Percentiles rank a stretch among this genome's conserved stretches.
Evolutionary conservation across 768 basidiomycete species (phyloP).

Genomic region (Leccinum boreale): DNA sequence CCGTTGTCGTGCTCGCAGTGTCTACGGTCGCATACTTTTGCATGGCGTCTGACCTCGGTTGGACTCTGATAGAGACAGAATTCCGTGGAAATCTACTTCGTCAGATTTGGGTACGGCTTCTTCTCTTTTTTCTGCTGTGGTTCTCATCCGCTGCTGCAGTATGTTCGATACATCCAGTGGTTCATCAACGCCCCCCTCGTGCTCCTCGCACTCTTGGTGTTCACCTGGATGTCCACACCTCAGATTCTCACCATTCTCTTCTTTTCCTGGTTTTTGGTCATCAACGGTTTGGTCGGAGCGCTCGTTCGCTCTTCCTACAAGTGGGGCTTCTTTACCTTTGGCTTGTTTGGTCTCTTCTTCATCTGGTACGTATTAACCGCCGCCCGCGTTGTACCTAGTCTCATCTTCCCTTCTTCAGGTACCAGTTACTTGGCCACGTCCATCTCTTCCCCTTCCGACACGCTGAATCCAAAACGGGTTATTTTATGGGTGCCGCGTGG

Average conservation of each 20-base stretch:
- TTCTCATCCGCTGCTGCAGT: slow-evolving; percentile 29
- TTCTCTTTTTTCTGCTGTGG: fast-evolving
- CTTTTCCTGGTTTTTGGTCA: slow-evolving; percentile 45
- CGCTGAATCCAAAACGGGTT: slow-evolving; percentile 23
- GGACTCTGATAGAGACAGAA: slow-evolving; percentile 38
- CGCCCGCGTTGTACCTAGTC: background rate
- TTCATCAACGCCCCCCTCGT: slow-evolving; percentile 54
- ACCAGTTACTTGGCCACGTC: slow-evolving; percentile 27
- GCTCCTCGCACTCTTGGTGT: slow-evolving; percentile 43
- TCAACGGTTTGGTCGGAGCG: slow-evolving; percentile 47
- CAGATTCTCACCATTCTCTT: slow-evolving; percentile 39
- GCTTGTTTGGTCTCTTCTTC: slow-evolving; percentile 43
- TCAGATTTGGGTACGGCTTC: slow-evolving; percentile 41
- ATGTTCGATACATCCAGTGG: slow-evolving; percentile 54
- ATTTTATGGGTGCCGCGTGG: slow-evolving; percentile 37
- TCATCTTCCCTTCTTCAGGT: slow-evolving; percentile 19
- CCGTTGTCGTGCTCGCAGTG: slow-evolving; percentile 44
- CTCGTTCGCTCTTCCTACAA: slow-evolving; percentile 52
- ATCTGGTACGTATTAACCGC: slow-evolving; percentile 40
- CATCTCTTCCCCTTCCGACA: slow-evolving; percentile 26
- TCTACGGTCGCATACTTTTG: slow-evolving; percentile 46
- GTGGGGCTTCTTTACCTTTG: slow-evolving; percentile 50
- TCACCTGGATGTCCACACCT: slow-evolving; percentile 46
- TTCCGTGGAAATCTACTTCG: slow-evolving; percentile 34
- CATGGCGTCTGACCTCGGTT: slow-evolving; percentile 56